Base-by-base conservation (phyloP, 1,139 yeast species). In the Zygotorulaspora mrakii region DNA sequence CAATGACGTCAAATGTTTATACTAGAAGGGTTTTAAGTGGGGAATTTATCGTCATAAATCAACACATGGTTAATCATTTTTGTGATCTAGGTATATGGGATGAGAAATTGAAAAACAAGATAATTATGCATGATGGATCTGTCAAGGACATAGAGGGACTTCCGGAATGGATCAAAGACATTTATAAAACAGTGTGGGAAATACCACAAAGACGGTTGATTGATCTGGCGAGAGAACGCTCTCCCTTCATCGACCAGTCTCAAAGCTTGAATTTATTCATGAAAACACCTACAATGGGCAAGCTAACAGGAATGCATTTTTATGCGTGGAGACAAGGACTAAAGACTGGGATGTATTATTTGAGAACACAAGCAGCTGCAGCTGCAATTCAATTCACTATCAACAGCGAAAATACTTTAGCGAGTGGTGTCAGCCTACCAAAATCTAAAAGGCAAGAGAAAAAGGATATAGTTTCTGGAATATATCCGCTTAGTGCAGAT, bases 121-220 rank as follows among this genome's bases (percentile, higher is more conserved):
- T 91, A 45, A 72, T 91, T 46, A 69, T 80, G 33, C 77, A 81
- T 48, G 82, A 85, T 52, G 98, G 98, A 5, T 88, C 96, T 1
- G 78, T 91, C 45, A 95, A 88, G 65, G 64, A 70, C 46, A 78
- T 91, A 44, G 76, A 79, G 28, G 76, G 73, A 42, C 81, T 91
- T 39, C 97, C 97, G 10, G 70, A 70, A 23, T 85, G 82, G 34
- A 63, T 89, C 48, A 88, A 86, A 62, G 75, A 73, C 3, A 66
- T 89, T 31, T 89, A 89, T 71, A 86, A 83, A 69, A 91, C 98
- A 1, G 96, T 89, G 6, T 91, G 98, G 98, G 98, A 91, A 66
- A 77, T 91, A 38, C 77, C 95, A 30, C 98, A 91, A 63, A 82
- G 79, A 67, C 75, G 74, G 16, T 76, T 91, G 49, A 82, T 91